Conservation (phyloP, 768 basidiomycete genomes). For the Leccinum variicolor region DNA sequence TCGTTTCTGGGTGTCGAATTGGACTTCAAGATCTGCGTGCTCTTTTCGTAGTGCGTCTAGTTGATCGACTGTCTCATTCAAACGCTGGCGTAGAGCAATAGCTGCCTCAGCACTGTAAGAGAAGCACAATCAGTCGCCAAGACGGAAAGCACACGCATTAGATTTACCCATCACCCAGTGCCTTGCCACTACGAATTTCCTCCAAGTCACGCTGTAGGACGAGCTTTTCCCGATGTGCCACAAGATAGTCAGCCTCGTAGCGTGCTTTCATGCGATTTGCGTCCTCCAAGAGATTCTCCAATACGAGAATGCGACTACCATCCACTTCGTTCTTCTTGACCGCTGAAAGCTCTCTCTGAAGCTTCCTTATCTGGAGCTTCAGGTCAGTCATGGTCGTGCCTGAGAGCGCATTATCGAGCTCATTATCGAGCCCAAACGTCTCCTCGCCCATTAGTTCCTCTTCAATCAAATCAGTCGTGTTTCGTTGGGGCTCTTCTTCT, state of each 20-base stretch:
- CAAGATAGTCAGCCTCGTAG: constrained; percentile 85
- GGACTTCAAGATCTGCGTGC: constrained; percentile 69
- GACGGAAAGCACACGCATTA: neutral
- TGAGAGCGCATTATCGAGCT: constrained; percentile 81
- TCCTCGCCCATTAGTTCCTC: constrained; percentile 47
- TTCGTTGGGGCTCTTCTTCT: constrained; percentile 14
- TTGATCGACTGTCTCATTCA: constrained; percentile 86
- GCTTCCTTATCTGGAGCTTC: constrained; percentile 79
- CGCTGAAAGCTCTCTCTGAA: constrained; percentile 77
- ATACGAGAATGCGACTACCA: constrained; percentile 71
- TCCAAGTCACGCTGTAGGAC: constrained; percentile 79
- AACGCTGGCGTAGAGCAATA: constrained; percentile 80
- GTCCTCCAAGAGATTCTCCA: constrained; percentile 89
- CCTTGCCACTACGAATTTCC: constrained; percentile 85
- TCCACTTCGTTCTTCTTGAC: constrained; percentile 74
- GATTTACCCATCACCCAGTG: constrained; percentile 74
- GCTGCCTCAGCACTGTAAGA: constrained; percentile 71
- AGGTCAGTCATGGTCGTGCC: constrained; percentile 90
- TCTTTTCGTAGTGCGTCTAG: constrained; percentile 67
- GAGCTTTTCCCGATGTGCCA: constrained; percentile 79
- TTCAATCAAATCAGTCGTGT: constrained; percentile 37
- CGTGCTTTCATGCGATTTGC: constrained; percentile 86
- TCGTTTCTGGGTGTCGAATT: constrained; percentile 54
- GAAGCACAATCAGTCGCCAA: constrained; percentile 1
- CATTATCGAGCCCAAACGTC: constrained; percentile 69